Conservation (phyloP, 1,284 basidiomycete genomes). For the Coriolopsis trogii region DNA sequence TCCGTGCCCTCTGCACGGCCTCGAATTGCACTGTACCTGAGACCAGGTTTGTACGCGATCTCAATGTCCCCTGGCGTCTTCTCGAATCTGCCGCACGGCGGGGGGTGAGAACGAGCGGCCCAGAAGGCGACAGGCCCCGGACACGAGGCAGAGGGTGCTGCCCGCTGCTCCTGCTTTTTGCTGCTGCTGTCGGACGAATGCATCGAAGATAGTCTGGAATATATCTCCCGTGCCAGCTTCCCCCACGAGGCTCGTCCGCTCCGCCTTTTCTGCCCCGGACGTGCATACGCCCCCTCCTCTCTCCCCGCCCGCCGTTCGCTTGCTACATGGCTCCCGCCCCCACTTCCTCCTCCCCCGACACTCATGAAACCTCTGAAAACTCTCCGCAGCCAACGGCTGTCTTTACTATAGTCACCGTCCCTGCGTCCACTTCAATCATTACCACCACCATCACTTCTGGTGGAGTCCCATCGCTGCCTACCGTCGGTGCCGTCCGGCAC, state of each 20-base stretch:
- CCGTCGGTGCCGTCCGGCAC: neutral
- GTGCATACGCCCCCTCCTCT: no score
- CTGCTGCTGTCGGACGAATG: neutral
- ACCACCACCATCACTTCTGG: slow-evolving; percentile 39
- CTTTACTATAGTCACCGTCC: slow-evolving; percentile 8
- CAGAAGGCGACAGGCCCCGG: slow-evolving; percentile 15
- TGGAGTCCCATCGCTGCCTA: slow-evolving; percentile 19
- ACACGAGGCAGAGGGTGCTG: slow-evolving; percentile 15
- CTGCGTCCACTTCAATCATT: slow-evolving; percentile 19
- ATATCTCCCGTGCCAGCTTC: slow-evolving; percentile 9
- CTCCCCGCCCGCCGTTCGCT: neutral
- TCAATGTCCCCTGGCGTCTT: neutral
- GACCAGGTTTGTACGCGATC: slow-evolving; percentile 4
- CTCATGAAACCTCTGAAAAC: neutral
- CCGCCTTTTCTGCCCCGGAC: slow-evolving; percentile 9
- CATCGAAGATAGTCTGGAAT: slow-evolving; percentile 1
- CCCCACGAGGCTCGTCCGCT: slow-evolving; percentile 13
- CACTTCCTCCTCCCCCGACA: slow-evolving; percentile 2
- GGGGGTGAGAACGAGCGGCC: slow-evolving; percentile 11
- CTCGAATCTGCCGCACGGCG: slow-evolving; percentile 11
- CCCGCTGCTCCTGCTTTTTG: neutral
- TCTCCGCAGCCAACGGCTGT: slow-evolving; percentile 1
- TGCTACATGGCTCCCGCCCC: slow-evolving; percentile 4
- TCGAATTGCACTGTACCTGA: no score
- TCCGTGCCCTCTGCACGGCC: slow-evolving; percentile 12